These are phyloP conservation scores for Cicer yamashitae DNA, from an alignment of 306 rosid species.

Conservation along the genomic window DNA sequence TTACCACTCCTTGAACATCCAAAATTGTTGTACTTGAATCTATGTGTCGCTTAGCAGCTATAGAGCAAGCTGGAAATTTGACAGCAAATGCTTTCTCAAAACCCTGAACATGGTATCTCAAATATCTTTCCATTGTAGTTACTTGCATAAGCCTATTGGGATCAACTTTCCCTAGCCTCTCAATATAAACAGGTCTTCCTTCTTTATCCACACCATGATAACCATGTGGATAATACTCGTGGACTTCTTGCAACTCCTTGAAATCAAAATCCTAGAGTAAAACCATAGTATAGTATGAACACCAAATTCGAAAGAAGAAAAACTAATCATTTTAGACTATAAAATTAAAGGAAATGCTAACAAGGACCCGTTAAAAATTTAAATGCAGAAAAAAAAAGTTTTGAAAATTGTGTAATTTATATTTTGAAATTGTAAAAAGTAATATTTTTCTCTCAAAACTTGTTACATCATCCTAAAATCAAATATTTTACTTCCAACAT, in stretches of 20 bases:
- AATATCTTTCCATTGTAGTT: conserved; percentile 72
- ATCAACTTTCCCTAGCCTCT: conserved; percentile 87
- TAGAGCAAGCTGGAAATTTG: conserved; percentile 88
- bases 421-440: no score
- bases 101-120: conserved; percentile 85
- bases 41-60: conserved; percentile 86
- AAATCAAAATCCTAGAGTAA: conserved; percentile 75
- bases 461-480: no score
- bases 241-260: conserved; percentile 70
- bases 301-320: neutral
- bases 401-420: no score
- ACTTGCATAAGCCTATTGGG: conserved; percentile 75
- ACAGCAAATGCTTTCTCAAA: conserved; percentile 75
- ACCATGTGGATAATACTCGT: conserved; percentile 78
- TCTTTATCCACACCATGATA: conserved; percentile 92
- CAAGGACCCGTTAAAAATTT: no score
- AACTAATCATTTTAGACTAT: neutral
- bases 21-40: conserved; percentile 83
- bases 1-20: conserved; percentile 92
- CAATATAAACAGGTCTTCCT: conserved; percentile 84
- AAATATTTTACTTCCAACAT: neutral
- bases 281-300: conserved; percentile 25
- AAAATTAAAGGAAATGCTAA: neutral
- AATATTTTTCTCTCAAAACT: no score
- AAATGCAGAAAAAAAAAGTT: no score